Evolutionary conservation across 441 rosid species (phyloP).

Genomic region (Metrosideros polymorpha): DNA sequence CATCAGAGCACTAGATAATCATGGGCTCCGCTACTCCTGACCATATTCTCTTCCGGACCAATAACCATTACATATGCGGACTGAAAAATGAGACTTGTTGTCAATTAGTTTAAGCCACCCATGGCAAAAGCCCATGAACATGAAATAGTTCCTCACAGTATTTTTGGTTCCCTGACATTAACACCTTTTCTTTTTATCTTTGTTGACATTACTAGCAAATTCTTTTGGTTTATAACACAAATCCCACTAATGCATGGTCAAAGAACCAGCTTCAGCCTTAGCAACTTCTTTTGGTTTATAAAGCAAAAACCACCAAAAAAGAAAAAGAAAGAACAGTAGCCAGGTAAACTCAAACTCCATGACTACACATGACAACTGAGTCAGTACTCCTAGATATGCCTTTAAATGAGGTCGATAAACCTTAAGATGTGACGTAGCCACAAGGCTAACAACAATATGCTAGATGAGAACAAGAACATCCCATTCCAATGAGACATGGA

Average conservation of each 20-base stretch:
- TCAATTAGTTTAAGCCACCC: neutral
- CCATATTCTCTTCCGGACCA: neutral
- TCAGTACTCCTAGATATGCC: neutral
- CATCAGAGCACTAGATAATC: neutral
- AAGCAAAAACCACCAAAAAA: neutral
- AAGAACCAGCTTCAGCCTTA: neutral
- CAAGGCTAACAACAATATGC: neutral
- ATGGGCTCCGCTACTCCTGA: neutral
- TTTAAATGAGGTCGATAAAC: neutral
- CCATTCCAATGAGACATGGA: neutral
- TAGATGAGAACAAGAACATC: neutral
- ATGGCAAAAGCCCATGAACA: neutral
- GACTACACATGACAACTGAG: neutral
- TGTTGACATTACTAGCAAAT: neutral
- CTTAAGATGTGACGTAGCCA: neutral
- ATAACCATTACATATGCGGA: neutral
- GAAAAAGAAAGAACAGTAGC: neutral
- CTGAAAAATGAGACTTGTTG: neutral
- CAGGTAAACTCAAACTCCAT: neutral
- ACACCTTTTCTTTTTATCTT: neutral
- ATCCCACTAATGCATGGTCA: neutral
- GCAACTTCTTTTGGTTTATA: neutral
- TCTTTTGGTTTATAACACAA: neutral
- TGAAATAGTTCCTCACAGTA: neutral
- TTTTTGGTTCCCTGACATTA: neutral